Conservation (phyloP, 148 eudicot species). For the Mesembryanthemum crystallinum region DNA sequence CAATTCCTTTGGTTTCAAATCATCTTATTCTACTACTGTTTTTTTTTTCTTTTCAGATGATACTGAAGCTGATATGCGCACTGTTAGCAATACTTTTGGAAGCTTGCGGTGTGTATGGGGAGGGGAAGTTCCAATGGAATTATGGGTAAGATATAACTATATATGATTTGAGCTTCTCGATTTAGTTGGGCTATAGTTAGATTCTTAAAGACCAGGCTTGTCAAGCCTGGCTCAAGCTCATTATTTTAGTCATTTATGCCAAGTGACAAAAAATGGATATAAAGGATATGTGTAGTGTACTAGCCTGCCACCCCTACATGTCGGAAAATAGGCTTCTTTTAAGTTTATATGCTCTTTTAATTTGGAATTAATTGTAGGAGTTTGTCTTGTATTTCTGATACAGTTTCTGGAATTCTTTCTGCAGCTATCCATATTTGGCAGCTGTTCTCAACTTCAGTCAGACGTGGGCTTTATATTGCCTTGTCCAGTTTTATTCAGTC, state of each 20-base stretch:
- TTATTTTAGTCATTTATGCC: neutral
- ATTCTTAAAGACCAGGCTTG: neutral
- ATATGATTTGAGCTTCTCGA: conserved; percentile 12
- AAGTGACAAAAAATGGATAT: neutral
- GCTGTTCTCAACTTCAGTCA: conserved; percentile 94
- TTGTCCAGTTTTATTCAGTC: conserved; percentile 91
- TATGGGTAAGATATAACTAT: conserved; percentile 71
- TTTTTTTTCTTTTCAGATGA: conserved; percentile 66
- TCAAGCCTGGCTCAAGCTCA: neutral
- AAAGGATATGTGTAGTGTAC: neutral
- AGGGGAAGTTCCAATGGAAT: conserved; percentile 92
- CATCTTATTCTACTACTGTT: neutral
- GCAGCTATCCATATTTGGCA: conserved; percentile 98
- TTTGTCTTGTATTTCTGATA: neutral
- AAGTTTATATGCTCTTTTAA: neutral
- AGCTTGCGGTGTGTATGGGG: conserved; percentile 83
- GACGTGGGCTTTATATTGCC: conserved; percentile 99
- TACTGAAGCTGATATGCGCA: conserved; percentile 93
- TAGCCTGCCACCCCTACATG: neutral
- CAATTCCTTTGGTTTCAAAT: neutral
- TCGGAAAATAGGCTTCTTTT: neutral
- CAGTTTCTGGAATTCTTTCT: conserved; percentile 15
- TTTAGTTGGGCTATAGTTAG: neutral
- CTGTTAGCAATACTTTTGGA: conserved; percentile 68
- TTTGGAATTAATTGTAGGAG: neutral